Evolutionary conservation across 2,329 filamentous ascomycete species (phyloP), one percentile per base, ranked within the genome.

Genomic region (Diaporthe citri): DNA sequence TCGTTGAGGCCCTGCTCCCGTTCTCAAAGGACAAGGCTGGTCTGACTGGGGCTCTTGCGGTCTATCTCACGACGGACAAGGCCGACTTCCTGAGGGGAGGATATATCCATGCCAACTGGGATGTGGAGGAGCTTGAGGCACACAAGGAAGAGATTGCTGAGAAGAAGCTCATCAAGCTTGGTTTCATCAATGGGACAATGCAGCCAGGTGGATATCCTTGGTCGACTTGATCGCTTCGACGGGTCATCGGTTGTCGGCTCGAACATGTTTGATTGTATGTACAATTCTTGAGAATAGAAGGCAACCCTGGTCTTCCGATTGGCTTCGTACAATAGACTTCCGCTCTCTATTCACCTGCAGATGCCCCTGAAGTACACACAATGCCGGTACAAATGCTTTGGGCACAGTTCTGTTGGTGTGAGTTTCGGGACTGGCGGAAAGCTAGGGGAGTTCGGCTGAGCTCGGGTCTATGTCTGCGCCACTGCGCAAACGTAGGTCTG

Each of bases 101-200:
- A 17, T 81, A 82, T 71, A 76, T 84, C 1, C 78, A 78, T 76
- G 80, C 81, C 4, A 84, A 84, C 71, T 83, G 82, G 83, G 80
- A 84, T 75, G 80, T 82, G 2, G 78, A 82, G 8, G 83, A 84
- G 77, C 71, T 82, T 59, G 80, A 81, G 74, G 46, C 43, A 31
- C 75, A 81, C 74, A 77, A 79, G 52, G 76, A 78, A 12, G 79
- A 81, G 67, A 81, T 82, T 75, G 69, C 75, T 10, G 75, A 78
- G 60, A 78, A 80, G 75, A 81, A 80, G 62, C 55, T 77, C 28
- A 62, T 80, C 8, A 74, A 79, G 62, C 64, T 78, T 67, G 48
- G 36, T 56, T 74, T 80, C 71, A 41, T 76, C 43, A 71, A 74
- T 4, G 71, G 46, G 7, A 31, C 57, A 34, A 59, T 76, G n/a